Base-by-base conservation (phyloP, 805 yeast genomes). In the Yarrowia sp. region DNA sequence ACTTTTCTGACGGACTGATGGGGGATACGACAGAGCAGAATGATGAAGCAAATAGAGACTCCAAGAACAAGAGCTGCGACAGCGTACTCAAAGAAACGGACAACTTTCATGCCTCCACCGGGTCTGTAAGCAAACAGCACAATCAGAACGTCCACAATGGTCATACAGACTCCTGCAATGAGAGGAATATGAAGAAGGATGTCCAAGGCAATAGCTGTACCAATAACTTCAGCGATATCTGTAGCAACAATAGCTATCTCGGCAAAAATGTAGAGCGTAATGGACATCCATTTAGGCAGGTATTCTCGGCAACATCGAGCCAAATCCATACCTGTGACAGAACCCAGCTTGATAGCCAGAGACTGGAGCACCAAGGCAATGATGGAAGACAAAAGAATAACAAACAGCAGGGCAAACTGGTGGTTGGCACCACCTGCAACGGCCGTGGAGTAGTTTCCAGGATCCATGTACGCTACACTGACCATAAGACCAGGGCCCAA, bases 401-500 rank as follows among this genome's bases (percentile, higher is more conserved):
- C 87, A 76, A 92, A 93, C 40, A 94, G 78, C 42, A 93, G 81
- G 70, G 90, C 88, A 77, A 89, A 94, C 72, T 89, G 86, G 77
- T 89, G 91, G 36, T 91, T 89, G 41, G 97, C 89, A n/a, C 97
- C 97, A 0, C 96, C 95, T 9, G 95, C 90, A 14, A 94, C 97
- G 10, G 95, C 97, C 0, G 98, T 91, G 46, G 97, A 89, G 78
- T 93, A 94, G 79, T 95, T 94, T 5, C 99, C 99, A 0, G 99
- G 98, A 74, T 94, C 98, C 92, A 95, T 91, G 77, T 93, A 95
- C 0, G 98, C 94, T 42, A 94, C 97, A 5, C 93, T 85, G 1
- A 95, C 97, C 97, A 94, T 89, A 59, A 94, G 80, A 0, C 99
- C 98, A 0, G 98, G 98, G 0, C 98, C 98, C n/a, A 94, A 82